A percentile compares a stretch with the other conserved stretches of the same genome.
phyloP scores from a whole-genome alignment of 208 protist genomes.

The Trichomonas gallinae region DNA sequence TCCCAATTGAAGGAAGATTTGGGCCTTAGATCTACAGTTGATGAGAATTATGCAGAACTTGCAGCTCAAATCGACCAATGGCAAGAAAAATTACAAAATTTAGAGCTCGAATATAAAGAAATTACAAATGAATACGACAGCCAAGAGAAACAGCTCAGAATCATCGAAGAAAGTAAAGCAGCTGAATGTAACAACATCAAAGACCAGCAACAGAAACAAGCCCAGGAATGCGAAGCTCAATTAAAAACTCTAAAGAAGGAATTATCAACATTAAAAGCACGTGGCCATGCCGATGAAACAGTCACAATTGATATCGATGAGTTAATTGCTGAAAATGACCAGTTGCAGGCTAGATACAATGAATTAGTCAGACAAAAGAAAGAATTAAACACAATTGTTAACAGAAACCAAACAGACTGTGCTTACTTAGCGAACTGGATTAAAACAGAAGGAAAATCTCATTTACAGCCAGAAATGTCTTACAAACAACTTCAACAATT shows the following conservation, averaged over 20 bases:
- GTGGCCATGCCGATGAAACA: neutral
- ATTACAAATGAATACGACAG: neutral
- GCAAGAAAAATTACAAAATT: neutral
- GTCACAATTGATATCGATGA: neutral
- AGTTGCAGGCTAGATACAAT: neutral
- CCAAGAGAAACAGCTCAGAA: neutral
- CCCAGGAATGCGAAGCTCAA: neutral
- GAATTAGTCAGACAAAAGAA: neutral
- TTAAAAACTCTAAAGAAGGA: neutral
- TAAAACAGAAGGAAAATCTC: neutral
- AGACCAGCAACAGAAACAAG: neutral
- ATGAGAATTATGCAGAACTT: neutral
- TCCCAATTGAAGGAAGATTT: neutral
- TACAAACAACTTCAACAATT: neutral
- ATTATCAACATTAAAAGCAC: neutral
- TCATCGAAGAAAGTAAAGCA: neutral
- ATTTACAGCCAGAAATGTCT: neutral
- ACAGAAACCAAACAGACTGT: neutral
- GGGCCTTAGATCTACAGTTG: neutral
- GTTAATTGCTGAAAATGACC: neutral
- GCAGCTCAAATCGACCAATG: neutral
- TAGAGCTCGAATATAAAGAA: neutral
- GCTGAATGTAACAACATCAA: neutral
- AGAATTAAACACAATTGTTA: neutral
- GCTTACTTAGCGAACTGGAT: neutral